Base-by-base conservation (phyloP, 371 early-diverging fungal species). In the Mucor sp. region DNA sequence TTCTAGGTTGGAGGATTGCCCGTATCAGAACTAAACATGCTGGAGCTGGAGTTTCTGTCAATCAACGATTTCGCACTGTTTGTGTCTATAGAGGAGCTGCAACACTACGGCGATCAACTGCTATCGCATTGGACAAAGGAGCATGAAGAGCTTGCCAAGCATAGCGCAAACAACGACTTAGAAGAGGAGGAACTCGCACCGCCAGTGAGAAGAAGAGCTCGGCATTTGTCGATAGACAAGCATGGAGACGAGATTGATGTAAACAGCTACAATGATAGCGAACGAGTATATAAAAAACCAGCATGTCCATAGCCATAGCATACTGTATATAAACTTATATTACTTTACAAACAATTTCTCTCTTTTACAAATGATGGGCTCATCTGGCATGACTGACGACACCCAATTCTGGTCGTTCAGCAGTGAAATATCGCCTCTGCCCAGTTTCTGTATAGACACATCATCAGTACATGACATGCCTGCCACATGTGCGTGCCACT, bases 1-100 rank as follows among this genome's bases (percentile, higher is more conserved):
- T 11, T 53, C 21, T 78, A 91, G 91, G 97, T 98, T 32, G 98
- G 98, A 57, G 98, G 98, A 6, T 76, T 98, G 12, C 89, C 95
- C 6, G 87, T 94, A 6, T 77, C 84, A 19, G 98, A 98, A 76
- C 81, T 98, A 44, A 98, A 98, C 79, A 81, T 84, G 43, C 76
- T 96, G 41, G 97, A 96, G 74, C 74, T 95, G 14, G 92, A 95
- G 69, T 94, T 95, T 66, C 77, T 95, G 27, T 81, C 83, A 15
- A 72, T 93, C 28, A 85, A 88, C 63, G 86, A 93, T 66, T 96
- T 95, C 86, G 82, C 89, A 25, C 77, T 97, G 15, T 85, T 90
- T 62, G 89, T 91, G 37, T 78, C 86, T 30, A 80, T 88, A 19
- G 90, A 90, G 17, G 89, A 92, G 65, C 78, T 97, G 23, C 95